Base-by-base conservation (phyloP, 345 rosid species). In the Mangifera indica region DNA sequence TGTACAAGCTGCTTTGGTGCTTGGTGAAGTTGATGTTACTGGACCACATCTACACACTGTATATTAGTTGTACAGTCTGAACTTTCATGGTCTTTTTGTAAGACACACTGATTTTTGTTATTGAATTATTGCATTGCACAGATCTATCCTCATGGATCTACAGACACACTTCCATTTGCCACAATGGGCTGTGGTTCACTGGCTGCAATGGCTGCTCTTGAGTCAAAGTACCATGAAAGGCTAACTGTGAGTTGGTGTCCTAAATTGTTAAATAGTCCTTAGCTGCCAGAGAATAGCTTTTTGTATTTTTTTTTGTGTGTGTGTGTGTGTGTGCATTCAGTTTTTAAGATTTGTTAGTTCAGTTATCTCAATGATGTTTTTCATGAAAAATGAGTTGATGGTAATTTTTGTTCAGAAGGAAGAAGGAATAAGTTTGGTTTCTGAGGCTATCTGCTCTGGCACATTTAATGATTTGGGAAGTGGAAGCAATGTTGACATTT, bases 141-240 rank as follows among this genome's bases (percentile, higher is more conserved):
- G 32, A 29, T 29, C 32, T 29, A 29, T 29, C 3, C 32, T 29
- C 32, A 29, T 29, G 32, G 32, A 29, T 29, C 32, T 29, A 29
- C 32, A 29, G 32, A 29, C 3, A 3, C 32, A 29, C 32, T 29
- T 29, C 32, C 32, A 68, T 91, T 84, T 54, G 94, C 97, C 10
- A 89, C 97, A 54, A 91, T 89, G 97, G 97, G 93, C 18, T 91
- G 92, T 77, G 93, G 93, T 73, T 89, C 93, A 61, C 89, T 91
- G 14, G 92, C 97, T 69, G 97, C 97, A 63, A 87, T 91, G 93
- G 71, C 92, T 66, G 81, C 87, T 56, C 89, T 91, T 71, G 93
- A 91, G 77, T 87, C 89, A 62, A 87, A 86, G 72, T 89, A 89
- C 75, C 83, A 29, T 29, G 32, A 91, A 81, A 91, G 87, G 74